Conservation (phyloP, 495 filamentous ascomycete species). For the Letharia lupina region DNA sequence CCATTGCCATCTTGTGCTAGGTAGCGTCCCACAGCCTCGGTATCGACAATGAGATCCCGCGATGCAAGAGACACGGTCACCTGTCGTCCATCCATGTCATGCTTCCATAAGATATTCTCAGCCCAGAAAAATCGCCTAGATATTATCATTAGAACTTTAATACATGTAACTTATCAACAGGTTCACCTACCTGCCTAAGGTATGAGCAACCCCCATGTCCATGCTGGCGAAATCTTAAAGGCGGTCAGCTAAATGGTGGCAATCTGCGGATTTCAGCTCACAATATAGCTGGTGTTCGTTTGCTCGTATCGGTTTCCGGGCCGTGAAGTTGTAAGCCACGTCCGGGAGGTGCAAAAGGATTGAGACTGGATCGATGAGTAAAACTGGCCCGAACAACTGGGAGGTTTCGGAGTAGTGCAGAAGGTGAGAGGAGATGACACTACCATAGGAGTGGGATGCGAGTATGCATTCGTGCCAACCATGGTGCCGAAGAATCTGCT, state of each 20-base stretch:
- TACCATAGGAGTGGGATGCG: constrained; percentile 55
- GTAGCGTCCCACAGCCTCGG: constrained; percentile 48
- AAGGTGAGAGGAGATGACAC: constrained; percentile 54
- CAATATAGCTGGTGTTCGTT: constrained; percentile 59
- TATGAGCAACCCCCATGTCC: constrained; percentile 54
- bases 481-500: constrained; percentile 44
- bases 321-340: constrained; percentile 64
- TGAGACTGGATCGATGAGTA: constrained; percentile 59
- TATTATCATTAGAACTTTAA: not conserved
- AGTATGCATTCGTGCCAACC: constrained; percentile 46
- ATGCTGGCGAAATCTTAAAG: constrained; percentile 49
- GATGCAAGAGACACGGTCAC: constrained; percentile 49
- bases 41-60: constrained; percentile 58
- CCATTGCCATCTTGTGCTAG: constrained; percentile 32
- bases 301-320: constrained; percentile 43
- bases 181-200: constrained; percentile 36
- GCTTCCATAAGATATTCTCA: constrained; percentile 58
- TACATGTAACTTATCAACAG: no score
- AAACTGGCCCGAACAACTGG: constrained; percentile 36
- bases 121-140: constrained; percentile 55
- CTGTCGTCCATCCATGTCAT: constrained; percentile 43
- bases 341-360: constrained; percentile 57
- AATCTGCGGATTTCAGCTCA: not conserved
- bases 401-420: constrained; percentile 38
- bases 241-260: not conserved